These are phyloP conservation scores for Helicostylum pulchrum DNA, from an alignment of 192 early-diverging fungal species.

Conservation along the genomic window DNA sequence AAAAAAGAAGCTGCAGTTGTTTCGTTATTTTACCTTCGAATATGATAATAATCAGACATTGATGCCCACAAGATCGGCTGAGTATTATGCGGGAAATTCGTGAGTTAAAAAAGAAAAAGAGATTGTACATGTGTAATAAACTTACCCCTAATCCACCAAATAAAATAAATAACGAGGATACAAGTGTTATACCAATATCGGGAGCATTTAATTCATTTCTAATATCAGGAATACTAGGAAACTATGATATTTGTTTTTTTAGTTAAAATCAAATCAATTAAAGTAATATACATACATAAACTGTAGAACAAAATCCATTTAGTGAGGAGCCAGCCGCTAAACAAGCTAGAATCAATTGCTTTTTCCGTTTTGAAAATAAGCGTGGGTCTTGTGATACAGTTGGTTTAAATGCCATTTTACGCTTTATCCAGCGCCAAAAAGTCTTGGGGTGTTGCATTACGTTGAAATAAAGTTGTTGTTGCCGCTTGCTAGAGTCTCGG, in stretches of 20 bases:
- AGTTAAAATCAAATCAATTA: no score
- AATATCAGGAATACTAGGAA: conserved; percentile 32
- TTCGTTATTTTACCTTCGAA: conserved; percentile 24
- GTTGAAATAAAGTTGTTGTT: no score
- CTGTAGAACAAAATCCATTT: conserved; percentile 25
- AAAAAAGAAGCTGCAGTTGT: no score
- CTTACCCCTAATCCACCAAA: conserved; percentile 45
- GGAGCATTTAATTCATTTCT: conserved; percentile 37
- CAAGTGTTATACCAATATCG: conserved; percentile 35
- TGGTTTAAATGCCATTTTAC: conserved; percentile 7
- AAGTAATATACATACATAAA: conserved; percentile 16
- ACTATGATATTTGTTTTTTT: conserved; percentile 2
- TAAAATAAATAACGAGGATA: conserved; percentile 44
- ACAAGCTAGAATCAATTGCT: conserved; percentile 17
- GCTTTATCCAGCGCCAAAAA: neutral
- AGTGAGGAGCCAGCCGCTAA: conserved; percentile 14
- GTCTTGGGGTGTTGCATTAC: no score
- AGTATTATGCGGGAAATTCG: neutral
- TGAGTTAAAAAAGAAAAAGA: neutral
- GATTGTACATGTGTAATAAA: neutral
- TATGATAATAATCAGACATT: conserved; percentile 40
- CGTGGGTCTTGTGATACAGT: conserved; percentile 15
- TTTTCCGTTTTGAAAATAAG: conserved; percentile 6
- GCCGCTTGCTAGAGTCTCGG: no score
- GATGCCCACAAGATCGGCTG: conserved; percentile 41